Conservation (phyloP, 2,329 filamentous ascomycete species). For the Leptosphaerulina australis region DNA sequence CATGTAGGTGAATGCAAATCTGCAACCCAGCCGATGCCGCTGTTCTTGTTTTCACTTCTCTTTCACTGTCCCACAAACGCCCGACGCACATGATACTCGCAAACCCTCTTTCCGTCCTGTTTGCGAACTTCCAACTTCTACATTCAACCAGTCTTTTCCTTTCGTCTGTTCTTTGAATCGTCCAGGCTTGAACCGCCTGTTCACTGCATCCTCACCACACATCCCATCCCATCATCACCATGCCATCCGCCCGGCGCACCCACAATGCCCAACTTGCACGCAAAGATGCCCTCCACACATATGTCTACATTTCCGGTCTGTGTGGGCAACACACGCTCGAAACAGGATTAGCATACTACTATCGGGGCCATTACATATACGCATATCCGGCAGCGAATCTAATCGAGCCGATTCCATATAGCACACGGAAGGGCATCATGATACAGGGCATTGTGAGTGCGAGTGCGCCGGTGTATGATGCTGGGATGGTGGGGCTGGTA, state of each 20-base stretch:
- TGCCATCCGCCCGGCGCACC: not conserved
- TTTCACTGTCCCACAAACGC: too few relatives aligned
- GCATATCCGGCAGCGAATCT: slow-evolving; percentile 21
- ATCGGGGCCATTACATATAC: slow-evolving; percentile 42
- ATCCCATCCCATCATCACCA: not conserved
- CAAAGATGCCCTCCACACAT: slow-evolving; percentile 17
- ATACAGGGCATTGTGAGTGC: slow-evolving; percentile 18
- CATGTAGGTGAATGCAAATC: too few relatives aligned
- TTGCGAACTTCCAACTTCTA: too few relatives aligned
- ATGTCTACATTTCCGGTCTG: slow-evolving; percentile 37
- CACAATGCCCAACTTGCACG: slow-evolving; percentile 10
- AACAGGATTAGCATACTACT: slow-evolving; percentile 36
- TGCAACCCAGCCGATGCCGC: too few relatives aligned
- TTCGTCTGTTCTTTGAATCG: not conserved
- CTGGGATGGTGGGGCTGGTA: not conserved
- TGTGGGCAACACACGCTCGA: slow-evolving; percentile 29
- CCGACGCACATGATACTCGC: too few relatives aligned
- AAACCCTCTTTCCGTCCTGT: too few relatives aligned
- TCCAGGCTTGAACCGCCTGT: not conserved
- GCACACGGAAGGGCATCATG: slow-evolving; percentile 27
- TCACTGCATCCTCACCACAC: not conserved
- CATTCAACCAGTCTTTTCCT: not conserved
- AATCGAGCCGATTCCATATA: slow-evolving; percentile 29
- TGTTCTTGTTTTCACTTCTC: too few relatives aligned
- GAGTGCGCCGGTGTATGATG: slow-evolving; percentile 21